Conservation (phyloP, 1,284 basidiomycete species). For the Cutaneotrichosporon dermatis region DNA sequence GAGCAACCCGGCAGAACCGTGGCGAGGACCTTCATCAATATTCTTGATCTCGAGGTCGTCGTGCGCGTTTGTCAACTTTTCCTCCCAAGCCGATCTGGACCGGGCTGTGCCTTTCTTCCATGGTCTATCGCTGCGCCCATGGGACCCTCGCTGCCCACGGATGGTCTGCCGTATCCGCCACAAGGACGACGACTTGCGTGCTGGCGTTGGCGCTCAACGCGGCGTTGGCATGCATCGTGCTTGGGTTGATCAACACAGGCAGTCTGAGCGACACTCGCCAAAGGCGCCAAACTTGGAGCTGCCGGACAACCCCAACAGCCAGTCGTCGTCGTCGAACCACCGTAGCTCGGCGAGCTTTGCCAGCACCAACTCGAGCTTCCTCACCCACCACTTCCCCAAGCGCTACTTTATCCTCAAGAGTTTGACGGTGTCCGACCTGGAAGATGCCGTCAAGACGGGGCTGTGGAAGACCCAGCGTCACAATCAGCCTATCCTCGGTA, state of each 20-base stretch:
- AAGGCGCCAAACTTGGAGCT: slow-evolving; percentile 32
- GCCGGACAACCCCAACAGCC: slow-evolving; percentile 15
- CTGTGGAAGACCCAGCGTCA: slow-evolving; percentile 91
- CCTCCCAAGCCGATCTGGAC: slow-evolving; percentile 60
- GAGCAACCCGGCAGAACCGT: slow-evolving; percentile 26
- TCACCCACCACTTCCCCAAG: slow-evolving; percentile 70
- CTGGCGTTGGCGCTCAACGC: slow-evolving; percentile 86
- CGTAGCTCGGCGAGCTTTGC: slow-evolving; percentile 59
- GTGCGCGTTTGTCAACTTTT: slow-evolving; percentile 90
- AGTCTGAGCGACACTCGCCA: slow-evolving; percentile 26
- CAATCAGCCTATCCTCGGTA: slow-evolving; percentile 70
- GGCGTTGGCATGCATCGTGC: slow-evolving; percentile 76
- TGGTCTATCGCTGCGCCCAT: slow-evolving; percentile 51
- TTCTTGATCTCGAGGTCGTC: slow-evolving; percentile 88
- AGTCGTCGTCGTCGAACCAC: slow-evolving; percentile 19
- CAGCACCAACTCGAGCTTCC: slow-evolving; percentile 53
- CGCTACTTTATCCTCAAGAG: slow-evolving; percentile 93
- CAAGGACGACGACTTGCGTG: slow-evolving; percentile 78
- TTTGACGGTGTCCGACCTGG: slow-evolving; percentile 71
- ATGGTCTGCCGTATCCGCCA: slow-evolving; percentile 81
- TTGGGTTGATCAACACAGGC: slow-evolving; percentile 61
- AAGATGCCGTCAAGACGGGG: slow-evolving; percentile 73
- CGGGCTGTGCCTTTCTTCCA: slow-evolving; percentile 66
- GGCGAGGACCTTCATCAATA: slow-evolving; percentile 71
- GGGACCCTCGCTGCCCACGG: slow-evolving; percentile 67